Base-by-base conservation (phyloP, 176 grass and related monocot genomes). In the Rhipidocladum racemiflorum region DNA sequence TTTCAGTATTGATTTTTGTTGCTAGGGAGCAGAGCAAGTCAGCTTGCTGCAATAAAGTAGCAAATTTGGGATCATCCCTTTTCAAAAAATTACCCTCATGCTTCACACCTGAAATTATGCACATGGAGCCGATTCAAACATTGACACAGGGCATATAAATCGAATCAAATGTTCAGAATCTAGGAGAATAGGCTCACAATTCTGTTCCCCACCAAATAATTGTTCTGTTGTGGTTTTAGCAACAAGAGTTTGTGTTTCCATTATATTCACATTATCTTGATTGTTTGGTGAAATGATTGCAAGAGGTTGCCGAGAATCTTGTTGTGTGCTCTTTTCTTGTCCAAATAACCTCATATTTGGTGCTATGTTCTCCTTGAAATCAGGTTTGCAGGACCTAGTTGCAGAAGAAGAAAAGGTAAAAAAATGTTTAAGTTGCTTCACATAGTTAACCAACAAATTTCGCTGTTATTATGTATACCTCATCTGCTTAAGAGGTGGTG, bases 1-100 rank as follows among this genome's bases (percentile, higher is more conserved):
- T 80, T 63, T 91, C 97, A 76, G 79, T 62, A 73, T 93, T 99
- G 38, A 99, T 75, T 93, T 96, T 93, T 64, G 84, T 78, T 27
- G 97, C 93, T 85, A 99, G 87, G 76, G 91, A 96, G 61, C 80
- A 90, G 68, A 96, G 91, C 64, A 95, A 79, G 35, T 99, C 93
- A 78, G 87, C 89, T 93, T 91, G 93, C 81, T 91, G 89, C 79
- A 99, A 77, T 51, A 99, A 87, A 39, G 93, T 91, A 74, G 72
- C 81, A 76, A 99, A 62, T 89, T 99, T 99, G 90, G 91, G 89
- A 72, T 99, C 97, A 85, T 90, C 86, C 78, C 70, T 92, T 1
- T 72, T 91, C 79, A 96, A 65, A 78, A 99, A 99, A 75, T 75
- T 85, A 34, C 87, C 80, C 85, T 88, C 77, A 8, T 9, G 32